phyloP scores from a whole-genome alignment of 2,329 filamentous ascomycete species.

The Ophiosphaerella herpotricha region DNA sequence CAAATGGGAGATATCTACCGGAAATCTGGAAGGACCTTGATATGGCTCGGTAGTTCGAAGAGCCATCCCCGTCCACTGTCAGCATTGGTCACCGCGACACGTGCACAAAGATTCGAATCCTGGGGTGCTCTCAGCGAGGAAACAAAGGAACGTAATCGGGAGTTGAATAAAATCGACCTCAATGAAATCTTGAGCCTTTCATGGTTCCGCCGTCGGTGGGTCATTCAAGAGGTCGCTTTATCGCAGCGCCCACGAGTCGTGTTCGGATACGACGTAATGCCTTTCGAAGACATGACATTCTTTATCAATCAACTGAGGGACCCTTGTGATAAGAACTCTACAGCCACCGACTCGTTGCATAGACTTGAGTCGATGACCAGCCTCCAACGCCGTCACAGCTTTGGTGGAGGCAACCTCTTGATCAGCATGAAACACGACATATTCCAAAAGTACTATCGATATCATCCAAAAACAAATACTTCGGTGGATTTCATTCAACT shows the following conservation, averaged over 20 bases:
- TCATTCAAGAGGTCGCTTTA: conserved; percentile 4
- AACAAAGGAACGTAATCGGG: not conserved
- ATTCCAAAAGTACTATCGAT: not conserved
- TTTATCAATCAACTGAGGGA: conserved; percentile 1
- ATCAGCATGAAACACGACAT: conserved; percentile 1
- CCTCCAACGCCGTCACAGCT: conserved; percentile 1
- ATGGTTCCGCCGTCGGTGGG: conserved; percentile 3
- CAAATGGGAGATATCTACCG: conserved; percentile 3
- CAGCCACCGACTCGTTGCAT: not conserved
- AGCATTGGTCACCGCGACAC: not conserved
- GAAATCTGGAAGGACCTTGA: not conserved
- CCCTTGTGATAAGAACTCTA: not conserved
- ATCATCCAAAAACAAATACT: conserved; percentile 1
- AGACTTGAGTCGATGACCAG: conserved; percentile 2
- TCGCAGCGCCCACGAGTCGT: not conserved
- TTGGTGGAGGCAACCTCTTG: not conserved
- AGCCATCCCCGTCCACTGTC: not conserved
- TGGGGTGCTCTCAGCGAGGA: not conserved
- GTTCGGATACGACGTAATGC: conserved; percentile 1
- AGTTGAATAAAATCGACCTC: not conserved
- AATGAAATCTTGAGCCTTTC: not conserved
- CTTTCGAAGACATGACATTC: conserved; percentile 4
- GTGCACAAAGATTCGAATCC: not conserved
- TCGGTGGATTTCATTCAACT: conserved; percentile 2
- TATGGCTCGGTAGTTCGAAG: conserved; percentile 3